These are phyloP conservation scores for Phaeolepiota aurea DNA, from an alignment of 768 basidiomycete species.

Conservation along the genomic window DNA sequence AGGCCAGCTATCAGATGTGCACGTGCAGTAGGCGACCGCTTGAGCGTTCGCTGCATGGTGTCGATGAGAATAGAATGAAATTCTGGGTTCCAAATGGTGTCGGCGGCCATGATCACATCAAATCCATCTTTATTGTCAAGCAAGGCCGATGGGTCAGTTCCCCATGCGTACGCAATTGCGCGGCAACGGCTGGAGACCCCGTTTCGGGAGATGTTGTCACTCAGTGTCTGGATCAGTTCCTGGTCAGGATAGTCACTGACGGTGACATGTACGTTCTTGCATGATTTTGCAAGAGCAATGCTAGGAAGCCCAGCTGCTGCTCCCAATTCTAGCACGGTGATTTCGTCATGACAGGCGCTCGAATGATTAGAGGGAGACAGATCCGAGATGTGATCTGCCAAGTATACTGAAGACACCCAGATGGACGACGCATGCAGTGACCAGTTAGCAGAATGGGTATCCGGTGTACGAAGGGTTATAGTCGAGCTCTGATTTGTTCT, in stretches of 20 bases:
- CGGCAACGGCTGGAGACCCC: conserved; percentile 36
- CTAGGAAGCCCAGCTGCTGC: conserved; percentile 71
- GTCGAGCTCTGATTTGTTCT: conserved; percentile 6
- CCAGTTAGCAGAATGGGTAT: conserved; percentile 66
- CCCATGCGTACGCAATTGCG: conserved; percentile 60
- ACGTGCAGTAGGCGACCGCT: conserved; percentile 33
- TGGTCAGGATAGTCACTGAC: conserved; percentile 71
- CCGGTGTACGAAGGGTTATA: conserved; percentile 49
- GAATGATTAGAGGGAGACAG: conserved; percentile 25
- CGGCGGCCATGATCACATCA: conserved; percentile 64
- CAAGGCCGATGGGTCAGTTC: conserved; percentile 32
- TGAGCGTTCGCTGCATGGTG: conserved; percentile 41
- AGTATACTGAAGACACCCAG: conserved; percentile 61
- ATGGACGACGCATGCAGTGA: conserved; percentile 69
- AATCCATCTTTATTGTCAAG: conserved; percentile 26
- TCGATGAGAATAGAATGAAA: conserved; percentile 45
- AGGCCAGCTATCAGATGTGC: conserved; percentile 64
- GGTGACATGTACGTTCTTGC: conserved; percentile 30
- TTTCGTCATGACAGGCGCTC: conserved; percentile 6
- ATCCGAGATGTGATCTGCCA: conserved; percentile 55
- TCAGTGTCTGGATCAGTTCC: conserved; percentile 45
- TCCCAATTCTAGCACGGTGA: conserved; percentile 59
- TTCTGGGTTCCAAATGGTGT: conserved; percentile 72
- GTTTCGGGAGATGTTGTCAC: conserved; percentile 50
- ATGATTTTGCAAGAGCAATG: conserved; percentile 51